Base-by-base conservation (phyloP, 1,284 basidiomycete genomes). In the Moniliophthora roreri region DNA sequence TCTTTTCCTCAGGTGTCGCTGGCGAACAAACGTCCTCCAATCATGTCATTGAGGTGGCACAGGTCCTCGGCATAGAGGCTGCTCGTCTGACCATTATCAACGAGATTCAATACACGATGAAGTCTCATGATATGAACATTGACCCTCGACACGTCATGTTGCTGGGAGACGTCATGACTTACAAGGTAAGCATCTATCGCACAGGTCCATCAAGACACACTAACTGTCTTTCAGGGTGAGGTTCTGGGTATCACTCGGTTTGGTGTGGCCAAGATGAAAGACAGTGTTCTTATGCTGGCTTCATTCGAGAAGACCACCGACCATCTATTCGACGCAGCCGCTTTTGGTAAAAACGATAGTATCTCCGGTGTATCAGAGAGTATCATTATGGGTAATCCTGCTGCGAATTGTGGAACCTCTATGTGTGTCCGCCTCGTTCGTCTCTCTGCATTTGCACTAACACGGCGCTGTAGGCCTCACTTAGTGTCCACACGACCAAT, bases 261-360 rank as follows among this genome's bases (percentile, higher is more conserved):
- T 73, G 97, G 97, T 69, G 96, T 99, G n/a, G 94, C 96, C 21
- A 99, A 99, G 75, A 99, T 99, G 94, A 99, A 99, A 75, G 97
- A 99, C 73, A 98, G 94, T 63, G 95, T 98, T 1, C 82, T 99
- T 62, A 99, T 99, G 97, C 78, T 99, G 64, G 97, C 97, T 9
- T 97, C 94, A 28, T 99, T 99, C 70, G 97, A 99, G 73, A 99
- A 99, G 77, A 99, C 97, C 24, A 99, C 97, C 10, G 97, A 99
- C 74, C 97, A 99, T 70, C 74, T 99, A 58, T 99, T 99, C 72
- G 95, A 99, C 65, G 97, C 97, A 1, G 92, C 97, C 3, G 89
- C 97, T 8, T 97, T 89, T 69, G 94, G 95, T 16, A 98, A 99
- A 74, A 94, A 88, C 51, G 97, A 99, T 66, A 85, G 83, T 53